Base-by-base conservation (phyloP, 208 protist genomes). In the Trypanosoma scelopori region DNA sequence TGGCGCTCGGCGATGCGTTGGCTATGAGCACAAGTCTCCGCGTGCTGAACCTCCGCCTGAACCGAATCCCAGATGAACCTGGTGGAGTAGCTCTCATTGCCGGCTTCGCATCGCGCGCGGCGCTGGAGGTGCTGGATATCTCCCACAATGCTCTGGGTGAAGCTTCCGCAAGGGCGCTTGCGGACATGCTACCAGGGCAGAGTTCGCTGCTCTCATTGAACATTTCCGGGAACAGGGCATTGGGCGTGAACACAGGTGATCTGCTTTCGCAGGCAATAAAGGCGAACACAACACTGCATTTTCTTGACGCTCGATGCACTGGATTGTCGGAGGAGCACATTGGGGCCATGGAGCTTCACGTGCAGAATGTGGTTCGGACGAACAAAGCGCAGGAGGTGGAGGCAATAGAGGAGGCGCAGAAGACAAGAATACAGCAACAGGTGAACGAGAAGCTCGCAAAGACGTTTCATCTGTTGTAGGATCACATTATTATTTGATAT, bases 1-100 rank as follows among this genome's bases (percentile, higher is more conserved):
- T 52, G 1, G 81, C 87, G 1, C 72, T 97, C 28, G 87, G 81
- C 0, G 74, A 88, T 12, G 77, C 85, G 11, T 61, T 97, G 35
- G 69, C 56, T 12, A 56, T 83, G n/a, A 97, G 96, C 68, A 84
- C 71, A 28, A 87, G 83, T 11, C 69, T 97, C n/a, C 68, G 69
- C 20, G 52, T 91, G 25, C 60, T 97, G 32, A 55, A 82, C 46
- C 57, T 97, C n/a, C 51, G 71, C 27, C 80, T 92, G 61, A 97
- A 97, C 69, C 62, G 72, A 43, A 84, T 97, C 45, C 57, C 78
- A 6, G 83, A 92, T 58, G 78, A 85, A 39, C 65, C 71, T 6
- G 94, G 90, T 30, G 83, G 79, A 15, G 77, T 68, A 1, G 61
- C 58, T 20, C 78, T 97, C 23, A 57, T 93, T 42, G 51, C 46